Conservation (phyloP, 371 early-diverging fungal species). For the Syncephalastrum contaminatum region DNA sequence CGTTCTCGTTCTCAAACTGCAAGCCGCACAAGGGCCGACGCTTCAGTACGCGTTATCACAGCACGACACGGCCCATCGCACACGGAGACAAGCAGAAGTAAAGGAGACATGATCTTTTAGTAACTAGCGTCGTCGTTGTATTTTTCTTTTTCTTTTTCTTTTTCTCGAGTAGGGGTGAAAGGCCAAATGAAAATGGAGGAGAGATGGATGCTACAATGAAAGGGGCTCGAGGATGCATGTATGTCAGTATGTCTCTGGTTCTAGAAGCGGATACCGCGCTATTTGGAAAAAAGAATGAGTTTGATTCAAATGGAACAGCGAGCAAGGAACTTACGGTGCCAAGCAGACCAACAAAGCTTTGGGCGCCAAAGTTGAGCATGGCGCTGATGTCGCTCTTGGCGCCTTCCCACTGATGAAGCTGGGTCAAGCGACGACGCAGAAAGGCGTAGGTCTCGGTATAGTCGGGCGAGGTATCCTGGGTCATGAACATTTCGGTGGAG, state of each 20-base stretch:
- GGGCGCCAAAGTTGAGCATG: conserved; percentile 49
- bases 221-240: no score
- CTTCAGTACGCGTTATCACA: no score
- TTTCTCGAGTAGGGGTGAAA: no score
- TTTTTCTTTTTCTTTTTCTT: no score
- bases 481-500: conserved; percentile 88
- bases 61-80: no score
- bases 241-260: neutral
- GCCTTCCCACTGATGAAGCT: conserved; percentile 64
- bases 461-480: conserved; percentile 76
- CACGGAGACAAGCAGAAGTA: no score
- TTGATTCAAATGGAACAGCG: neutral
- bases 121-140: no score
- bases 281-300: conserved; percentile 6
- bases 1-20: no score
- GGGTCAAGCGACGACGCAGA: conserved; percentile 73
- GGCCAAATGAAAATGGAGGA: no score
- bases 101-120: no score
- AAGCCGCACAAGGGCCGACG: no score
- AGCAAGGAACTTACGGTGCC: conserved; percentile 32
- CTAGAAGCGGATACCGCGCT: conserved; percentile 18
- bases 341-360: conserved; percentile 33
- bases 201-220: no score
- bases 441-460: conserved; percentile 73
- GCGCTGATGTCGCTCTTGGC: conserved; percentile 51